phyloP scores from a whole-genome alignment of 768 basidiomycete species.

The Tulasnella sp. region DNA sequence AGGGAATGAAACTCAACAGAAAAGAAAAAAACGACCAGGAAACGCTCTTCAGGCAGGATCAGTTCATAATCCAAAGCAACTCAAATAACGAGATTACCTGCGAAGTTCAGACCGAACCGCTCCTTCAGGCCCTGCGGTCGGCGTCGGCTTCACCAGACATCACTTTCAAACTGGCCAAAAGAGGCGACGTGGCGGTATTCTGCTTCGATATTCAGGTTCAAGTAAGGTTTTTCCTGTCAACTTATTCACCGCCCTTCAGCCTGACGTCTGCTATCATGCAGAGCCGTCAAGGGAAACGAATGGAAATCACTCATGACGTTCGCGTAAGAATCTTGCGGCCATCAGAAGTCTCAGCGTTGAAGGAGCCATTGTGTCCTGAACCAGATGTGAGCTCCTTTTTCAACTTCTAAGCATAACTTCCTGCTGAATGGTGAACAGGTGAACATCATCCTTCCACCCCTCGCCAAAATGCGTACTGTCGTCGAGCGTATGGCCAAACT shows the following conservation, averaged over 20 bases:
- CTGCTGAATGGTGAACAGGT: constrained; percentile 39
- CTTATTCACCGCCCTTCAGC: constrained; percentile 33
- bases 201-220: constrained; percentile 60
- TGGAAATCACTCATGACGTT: constrained; percentile 72
- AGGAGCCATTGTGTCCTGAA: constrained; percentile 77
- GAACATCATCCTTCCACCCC: constrained; percentile 66
- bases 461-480: constrained; percentile 68
- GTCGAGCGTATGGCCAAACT: constrained; percentile 65
- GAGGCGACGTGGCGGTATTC: constrained; percentile 68
- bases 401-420: background rate
- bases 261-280: constrained; percentile 28
- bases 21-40: background rate
- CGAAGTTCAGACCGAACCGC: constrained; percentile 61
- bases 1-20: background rate
- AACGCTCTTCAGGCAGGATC: constrained; percentile 51
- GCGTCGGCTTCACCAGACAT: constrained; percentile 46
- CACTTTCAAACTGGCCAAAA: constrained; percentile 80
- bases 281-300: constrained; percentile 53
- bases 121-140: constrained; percentile 66
- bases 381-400: constrained; percentile 52
- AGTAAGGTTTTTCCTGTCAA: constrained; percentile 7
- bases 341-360: constrained; percentile 58
- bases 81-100: constrained; percentile 70
- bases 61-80: constrained; percentile 80
- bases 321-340: constrained; percentile 74